Base-by-base conservation (phyloP, 805 yeast genomes). In the Zygoascus biomembranicola region DNA sequence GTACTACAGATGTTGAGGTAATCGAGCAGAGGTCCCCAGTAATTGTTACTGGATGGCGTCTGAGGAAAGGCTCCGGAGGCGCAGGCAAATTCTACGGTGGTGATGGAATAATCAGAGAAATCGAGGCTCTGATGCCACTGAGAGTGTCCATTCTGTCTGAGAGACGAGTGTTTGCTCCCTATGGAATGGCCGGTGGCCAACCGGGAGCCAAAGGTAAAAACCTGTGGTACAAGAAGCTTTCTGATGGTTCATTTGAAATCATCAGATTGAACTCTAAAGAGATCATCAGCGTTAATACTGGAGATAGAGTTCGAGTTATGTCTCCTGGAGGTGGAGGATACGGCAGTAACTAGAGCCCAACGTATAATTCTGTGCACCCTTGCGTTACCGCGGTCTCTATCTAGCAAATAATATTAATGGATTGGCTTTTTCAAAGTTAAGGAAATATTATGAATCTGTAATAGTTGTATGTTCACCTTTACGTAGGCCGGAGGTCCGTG, bases 271-370 rank as follows among this genome's bases (percentile, higher is more conserved):
- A 90, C 8, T 92, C 92, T 16, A 85, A 84, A 65, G 79, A 82
- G 59, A 78, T 86, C 1, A 77, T 85, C 1, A 63, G 72, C 6
- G 74, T 80, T 51, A 60, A 69, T n/a, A 66, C 75, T 6, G 94
- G 94, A 2, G 95, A 87, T 61, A 72, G 86, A 50, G 66, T 87
- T 42, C 67, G 81, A 8, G 79, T 87, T 32, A 66, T 73, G 61
- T 86, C 95, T 0, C 95, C 95, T 1, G 95, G 95, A 47, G 95
- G 92, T 35, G 95, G 92, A 45, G 95, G 90, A 0, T 86, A 75
- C 66, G 95, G 94, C 5, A 35, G 39, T n/a, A 35, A 35, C 13
- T 35, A n/a, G 16, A 5, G 39, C 13, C 16, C 39, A 8, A 35
- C 8, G 11, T 32, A 32, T 11, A 32, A 32, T n/a, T n/a, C n/a